Evolutionary conservation across 176 grass and related monocot genomes (phyloP).

Genomic region (Oryza meyeriana): DNA sequence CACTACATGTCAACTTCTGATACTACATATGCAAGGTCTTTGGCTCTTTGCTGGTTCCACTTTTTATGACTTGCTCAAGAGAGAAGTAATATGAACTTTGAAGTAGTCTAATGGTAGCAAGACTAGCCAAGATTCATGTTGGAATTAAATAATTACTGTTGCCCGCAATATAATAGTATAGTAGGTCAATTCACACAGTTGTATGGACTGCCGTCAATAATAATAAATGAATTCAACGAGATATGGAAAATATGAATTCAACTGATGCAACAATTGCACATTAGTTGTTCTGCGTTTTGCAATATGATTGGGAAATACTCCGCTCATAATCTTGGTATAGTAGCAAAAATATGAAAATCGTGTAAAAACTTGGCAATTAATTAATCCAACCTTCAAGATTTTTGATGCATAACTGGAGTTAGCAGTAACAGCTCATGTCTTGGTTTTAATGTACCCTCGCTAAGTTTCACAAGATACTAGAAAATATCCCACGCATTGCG

Average conservation of each 20-base stretch:
- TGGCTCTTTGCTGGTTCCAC: not conserved
- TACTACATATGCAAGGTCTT: not conserved
- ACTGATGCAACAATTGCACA: not conserved
- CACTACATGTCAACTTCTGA: not conserved
- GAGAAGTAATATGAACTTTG: not conserved
- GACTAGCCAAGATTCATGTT: not conserved
- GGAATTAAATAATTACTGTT: conserved; percentile 5
- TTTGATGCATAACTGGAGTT: too few relatives aligned
- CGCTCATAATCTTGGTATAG: not conserved
- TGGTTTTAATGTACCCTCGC: too few relatives aligned
- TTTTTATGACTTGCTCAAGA: conserved; percentile 16
- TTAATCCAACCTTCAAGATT: not conserved
- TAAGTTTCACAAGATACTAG: too few relatives aligned
- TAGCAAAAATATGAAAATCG: not conserved
- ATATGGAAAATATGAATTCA: not conserved
- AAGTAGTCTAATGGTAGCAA: not conserved
- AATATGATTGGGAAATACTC: not conserved
- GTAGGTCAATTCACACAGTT: not conserved
- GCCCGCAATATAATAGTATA: not conserved
- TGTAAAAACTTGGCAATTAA: not conserved
- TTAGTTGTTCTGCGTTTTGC: not conserved
- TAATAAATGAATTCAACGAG: not conserved
- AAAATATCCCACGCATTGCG: too few relatives aligned
- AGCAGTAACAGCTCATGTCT: too few relatives aligned
- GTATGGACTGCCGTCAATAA: not conserved